Evolutionary conservation across 805 yeast genomes (phyloP).

Genomic region (Ogataea nonfermentans): DNA sequence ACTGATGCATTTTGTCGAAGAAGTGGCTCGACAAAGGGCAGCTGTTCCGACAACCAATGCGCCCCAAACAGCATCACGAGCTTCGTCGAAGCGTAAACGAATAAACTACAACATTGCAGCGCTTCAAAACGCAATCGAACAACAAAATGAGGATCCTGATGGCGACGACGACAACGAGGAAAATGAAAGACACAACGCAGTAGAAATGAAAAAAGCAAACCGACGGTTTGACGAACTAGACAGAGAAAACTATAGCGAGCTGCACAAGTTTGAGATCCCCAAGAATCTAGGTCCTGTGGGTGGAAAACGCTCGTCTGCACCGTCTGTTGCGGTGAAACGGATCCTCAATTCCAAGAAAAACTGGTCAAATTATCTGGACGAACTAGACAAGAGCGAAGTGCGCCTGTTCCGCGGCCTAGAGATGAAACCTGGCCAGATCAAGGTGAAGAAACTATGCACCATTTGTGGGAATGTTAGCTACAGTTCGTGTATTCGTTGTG

Average conservation of each 20-base stretch:
- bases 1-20: slow-evolving; percentile 10
- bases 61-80: slow-evolving; percentile 11
- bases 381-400: slow-evolving; percentile 38
- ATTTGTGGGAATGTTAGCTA: slow-evolving; percentile 46
- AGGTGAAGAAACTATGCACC: slow-evolving; percentile 41
- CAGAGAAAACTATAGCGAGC: slow-evolving; percentile 43
- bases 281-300: slow-evolving; percentile 24
- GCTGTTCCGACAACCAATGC: slow-evolving; percentile 3
- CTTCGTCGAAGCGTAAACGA: slow-evolving; percentile 26
- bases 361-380: slow-evolving; percentile 41
- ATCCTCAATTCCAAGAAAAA: slow-evolving; percentile 40
- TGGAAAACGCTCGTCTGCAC: slow-evolving; percentile 20
- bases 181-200: slow-evolving; percentile 25
- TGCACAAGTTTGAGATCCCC: slow-evolving; percentile 38
- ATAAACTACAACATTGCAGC: slow-evolving; percentile 35
- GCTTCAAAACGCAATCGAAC: slow-evolving; percentile 30
- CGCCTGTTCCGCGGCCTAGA: slow-evolving; percentile 31
- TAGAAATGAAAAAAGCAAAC: slow-evolving; percentile 36
- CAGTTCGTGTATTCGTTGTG: slow-evolving; percentile 41
- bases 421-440: slow-evolving; percentile 33
- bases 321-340: slow-evolving; percentile 38
- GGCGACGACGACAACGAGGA: slow-evolving; percentile 30
- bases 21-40: slow-evolving; percentile 8
- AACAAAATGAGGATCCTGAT: slow-evolving; percentile 30
- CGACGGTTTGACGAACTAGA: slow-evolving; percentile 42